Evolutionary conservation across 2,329 filamentous ascomycete species (phyloP), one percentile per base, ranked within the genome.

Genomic region (Cephalotrichum gorgonifer): DNA sequence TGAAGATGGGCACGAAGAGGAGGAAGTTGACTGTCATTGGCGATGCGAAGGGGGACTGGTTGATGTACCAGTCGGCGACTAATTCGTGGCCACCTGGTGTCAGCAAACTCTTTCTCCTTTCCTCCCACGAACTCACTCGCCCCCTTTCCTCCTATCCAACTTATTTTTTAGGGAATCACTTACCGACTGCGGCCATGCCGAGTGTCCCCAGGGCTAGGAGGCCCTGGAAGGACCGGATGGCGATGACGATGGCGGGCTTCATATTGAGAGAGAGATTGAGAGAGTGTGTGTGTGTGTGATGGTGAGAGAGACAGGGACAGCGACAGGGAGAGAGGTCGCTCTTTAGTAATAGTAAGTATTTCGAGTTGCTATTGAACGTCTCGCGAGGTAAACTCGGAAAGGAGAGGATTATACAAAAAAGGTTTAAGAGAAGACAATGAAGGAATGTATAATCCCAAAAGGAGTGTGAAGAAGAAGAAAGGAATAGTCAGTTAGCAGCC

Each of bases 31-130:
- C 63, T 53, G 78, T 71, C 3, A 70, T 65, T 0, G 79, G 79
- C n/a, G 78, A 71, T 17, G 69, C 55, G 3, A 70, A 71, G 54
- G 72, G 66, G 57, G 75, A 83, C 57, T 78, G 66, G 52, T 63
- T 66, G 59, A 75, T 70, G 61, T 79, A 81, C 75, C 76, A 82
- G 62, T 81, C 69, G 54, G 75, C 68, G 50, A 83, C 79, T 83
- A 30, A 9, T n/a, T 4, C 44, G 5, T 39, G 30, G 23, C 9
- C 3, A 20, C 20, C 22, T n/a, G 41, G 26, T 27, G 26, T 45
- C 9, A 15, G 17, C 26, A 22, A 26, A 6, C 3, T 23, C n/a
- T 6, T 14, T 6, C 12, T 20, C 17, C n/a, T 17, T 33, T 30
- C 4, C 27, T n/a, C n/a, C n/a, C n/a, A n/a, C n/a, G n/a, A n/a